phyloP scores from a whole-genome alignment of 2,329 filamentous ascomycete species.

The Aspergillus versicolor region DNA sequence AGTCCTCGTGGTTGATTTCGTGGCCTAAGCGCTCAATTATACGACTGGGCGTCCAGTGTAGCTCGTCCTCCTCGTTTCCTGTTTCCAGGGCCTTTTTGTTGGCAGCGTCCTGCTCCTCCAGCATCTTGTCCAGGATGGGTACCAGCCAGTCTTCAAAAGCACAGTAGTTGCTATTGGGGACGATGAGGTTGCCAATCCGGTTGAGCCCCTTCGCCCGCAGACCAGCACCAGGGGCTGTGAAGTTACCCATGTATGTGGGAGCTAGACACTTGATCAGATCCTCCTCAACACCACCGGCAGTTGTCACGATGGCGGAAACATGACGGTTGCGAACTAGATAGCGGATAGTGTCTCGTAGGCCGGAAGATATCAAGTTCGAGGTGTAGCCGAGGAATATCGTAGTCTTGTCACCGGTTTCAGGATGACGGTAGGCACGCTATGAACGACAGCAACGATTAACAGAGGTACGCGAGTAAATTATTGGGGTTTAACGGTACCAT shows the following conservation, averaged over 20 bases:
- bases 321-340: constrained; percentile 92
- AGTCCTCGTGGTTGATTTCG: constrained; percentile 90
- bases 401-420: constrained; percentile 73
- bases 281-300: constrained; percentile 92
- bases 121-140: constrained; percentile 90
- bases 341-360: constrained; percentile 83
- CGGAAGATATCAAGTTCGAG: constrained; percentile 95
- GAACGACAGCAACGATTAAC: constrained; percentile 11
- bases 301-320: constrained; percentile 90
- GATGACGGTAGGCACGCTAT: constrained; percentile 75
- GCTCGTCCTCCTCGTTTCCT: constrained; percentile 58
- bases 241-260: constrained; percentile 87
- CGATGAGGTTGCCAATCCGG: constrained; percentile 90
- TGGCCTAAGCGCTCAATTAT: constrained; percentile 85
- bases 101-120: constrained; percentile 85
- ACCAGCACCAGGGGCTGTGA: constrained; percentile 71
- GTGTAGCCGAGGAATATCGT: constrained; percentile 98
- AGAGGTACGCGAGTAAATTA: neutral
- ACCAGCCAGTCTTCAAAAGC: constrained; percentile 97
- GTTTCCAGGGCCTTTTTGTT: constrained; percentile 53
- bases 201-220: constrained; percentile 86
- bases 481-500: constrained; percentile 64
- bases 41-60: constrained; percentile 92
- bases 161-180: constrained; percentile 97
- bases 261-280: constrained; percentile 98